Evolutionary conservation across 176 grass and related monocot species (phyloP).

Genomic region (Carex parvula): DNA sequence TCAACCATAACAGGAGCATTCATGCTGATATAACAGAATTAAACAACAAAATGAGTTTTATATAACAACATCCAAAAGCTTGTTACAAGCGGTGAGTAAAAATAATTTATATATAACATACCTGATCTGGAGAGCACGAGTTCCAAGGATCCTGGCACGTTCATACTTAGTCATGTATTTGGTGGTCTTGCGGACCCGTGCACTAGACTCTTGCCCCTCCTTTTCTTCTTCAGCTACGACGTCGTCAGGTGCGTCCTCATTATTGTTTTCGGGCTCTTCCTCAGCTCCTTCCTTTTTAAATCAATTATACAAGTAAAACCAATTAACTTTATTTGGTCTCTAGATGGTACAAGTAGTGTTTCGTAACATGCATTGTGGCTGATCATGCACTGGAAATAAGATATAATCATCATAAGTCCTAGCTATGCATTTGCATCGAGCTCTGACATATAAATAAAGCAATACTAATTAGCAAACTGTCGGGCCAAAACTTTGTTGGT

Average conservation of each 20-base stretch:
- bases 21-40: slow-evolving; percentile 50
- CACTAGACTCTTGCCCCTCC: slow-evolving; percentile 44
- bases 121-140: slow-evolving; percentile 90
- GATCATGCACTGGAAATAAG: neutral
- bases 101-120: neutral
- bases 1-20: slow-evolving; percentile 98
- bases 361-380: neutral
- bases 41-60: neutral
- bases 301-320: neutral
- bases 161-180: slow-evolving; percentile 98
- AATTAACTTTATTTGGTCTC: neutral
- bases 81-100: neutral
- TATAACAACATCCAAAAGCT: neutral
- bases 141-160: slow-evolving; percentile 83
- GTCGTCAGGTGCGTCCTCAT: slow-evolving; percentile 59
- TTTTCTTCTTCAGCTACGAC: slow-evolving; percentile 60
- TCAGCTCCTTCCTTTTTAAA: slow-evolving; percentile 59
- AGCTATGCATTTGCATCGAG: neutral
- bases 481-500: neutral
- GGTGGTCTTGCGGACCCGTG: slow-evolving; percentile 51
- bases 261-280: slow-evolving; percentile 68
- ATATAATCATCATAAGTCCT: neutral
- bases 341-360: neutral
- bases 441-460: neutral
- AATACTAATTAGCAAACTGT: neutral